These are phyloP conservation scores for Solanum appendiculatum DNA, from an alignment of 257 asterid genomes.

Conservation along the genomic window DNA sequence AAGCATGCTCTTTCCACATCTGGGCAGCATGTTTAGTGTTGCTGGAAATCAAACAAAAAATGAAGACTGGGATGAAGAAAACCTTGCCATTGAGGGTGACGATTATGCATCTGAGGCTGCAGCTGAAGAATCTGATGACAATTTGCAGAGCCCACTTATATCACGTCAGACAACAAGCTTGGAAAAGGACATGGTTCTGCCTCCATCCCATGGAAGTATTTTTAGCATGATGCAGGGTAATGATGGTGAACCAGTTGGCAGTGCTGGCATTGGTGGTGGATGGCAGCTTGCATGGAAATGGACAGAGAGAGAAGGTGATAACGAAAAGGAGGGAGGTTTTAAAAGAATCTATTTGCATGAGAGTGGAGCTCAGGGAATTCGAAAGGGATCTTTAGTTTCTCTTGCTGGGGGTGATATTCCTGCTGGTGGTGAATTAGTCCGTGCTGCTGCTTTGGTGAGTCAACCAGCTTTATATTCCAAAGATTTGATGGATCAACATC, in stretches of 20 bases:
- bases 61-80: slow-evolving; percentile 50
- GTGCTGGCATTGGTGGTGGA: slow-evolving; percentile 57
- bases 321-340: slow-evolving; percentile 36
- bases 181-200: slow-evolving; percentile 24
- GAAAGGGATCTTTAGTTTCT: slow-evolving; percentile 33
- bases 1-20: slow-evolving; percentile 44
- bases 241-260: slow-evolving; percentile 19
- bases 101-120: slow-evolving; percentile 31
- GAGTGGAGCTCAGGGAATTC: slow-evolving; percentile 25
- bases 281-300: slow-evolving; percentile 81
- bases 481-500: slow-evolving; percentile 31
- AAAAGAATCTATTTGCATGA: slow-evolving; percentile 54
- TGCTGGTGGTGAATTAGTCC: slow-evolving; percentile 30
- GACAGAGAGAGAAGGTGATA: slow-evolving; percentile 28
- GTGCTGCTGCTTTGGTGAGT: slow-evolving; percentile 57
- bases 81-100: slow-evolving; percentile 22
- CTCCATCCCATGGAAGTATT: slow-evolving; percentile 14
- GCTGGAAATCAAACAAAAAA: slow-evolving; percentile 27
- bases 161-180: slow-evolving; percentile 51
- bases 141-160: slow-evolving; percentile 45
- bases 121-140: slow-evolving; percentile 42
- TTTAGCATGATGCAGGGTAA: slow-evolving; percentile 21
- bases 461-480: slow-evolving; percentile 38
- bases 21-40: slow-evolving; percentile 50
- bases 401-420: slow-evolving; percentile 26